Base-by-base conservation (phyloP, 208 protist genomes). In the Crithidia bombi region DNA sequence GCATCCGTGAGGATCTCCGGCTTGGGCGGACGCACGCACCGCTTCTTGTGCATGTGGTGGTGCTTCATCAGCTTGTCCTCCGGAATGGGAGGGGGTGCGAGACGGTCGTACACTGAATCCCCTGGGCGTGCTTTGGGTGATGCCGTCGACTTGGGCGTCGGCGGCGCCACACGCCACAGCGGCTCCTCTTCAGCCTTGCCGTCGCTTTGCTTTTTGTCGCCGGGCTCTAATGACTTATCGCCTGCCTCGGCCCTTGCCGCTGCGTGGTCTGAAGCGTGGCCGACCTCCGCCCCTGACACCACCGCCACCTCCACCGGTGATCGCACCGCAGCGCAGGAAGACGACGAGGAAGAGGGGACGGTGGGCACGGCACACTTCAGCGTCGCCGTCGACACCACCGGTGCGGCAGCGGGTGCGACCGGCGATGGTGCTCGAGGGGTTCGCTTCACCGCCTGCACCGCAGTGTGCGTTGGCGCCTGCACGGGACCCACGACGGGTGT, bases 1-100 rank as follows among this genome's bases (percentile, higher is more conserved):
- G 49, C 61, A 26, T 75, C 69, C 54, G 21, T 54, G 12, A 75
- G 36, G 3, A 58, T 57, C 62, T 69, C 69, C 35, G 43, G 59
- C 35, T 69, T 57, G n/a, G 64, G 52, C 5, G 39, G 49, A 21
- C 64, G 61, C 19, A 56, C 33, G 33, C 47, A 56, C 46, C 35
- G 54, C 46, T 66, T 66, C 46, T 56, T 66, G 61, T 66, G 23
- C 33, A 23, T 41, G 11, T 56, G 61, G 5, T 23, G 30, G 39
- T 33, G 46, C 61, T n/a, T 46, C 46, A 56, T 66, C 32, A 54
- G 14, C 47, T 56, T 66, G 23, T 66, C 46, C 30, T 25, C n/a
- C 33, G 61, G 61, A n/a, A 66, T 21, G 23, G 61, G 46, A 4
- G 47, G 61, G 19, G 61, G 61, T n/a, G 61, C 61, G n/a, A 66